Evolutionary conservation across 2,329 filamentous ascomycete species (phyloP).

Genomic region (Hortaea werneckii): DNA sequence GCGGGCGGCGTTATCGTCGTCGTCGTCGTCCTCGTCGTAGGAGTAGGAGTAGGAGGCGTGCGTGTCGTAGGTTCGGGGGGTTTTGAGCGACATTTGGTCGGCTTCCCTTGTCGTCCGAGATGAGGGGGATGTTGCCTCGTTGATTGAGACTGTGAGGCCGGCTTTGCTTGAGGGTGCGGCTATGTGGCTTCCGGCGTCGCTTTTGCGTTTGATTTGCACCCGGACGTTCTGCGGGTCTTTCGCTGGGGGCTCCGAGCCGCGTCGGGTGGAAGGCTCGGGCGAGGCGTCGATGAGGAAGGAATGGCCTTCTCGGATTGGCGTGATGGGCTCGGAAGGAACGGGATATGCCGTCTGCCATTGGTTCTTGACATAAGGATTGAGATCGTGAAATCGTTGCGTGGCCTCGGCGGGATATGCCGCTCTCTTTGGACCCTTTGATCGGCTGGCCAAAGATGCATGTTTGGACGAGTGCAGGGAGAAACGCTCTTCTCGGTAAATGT

Average conservation of each 20-base stretch:
- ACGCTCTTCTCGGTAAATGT: conserved; percentile 16
- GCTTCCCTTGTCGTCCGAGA: neutral
- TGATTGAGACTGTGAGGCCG: neutral
- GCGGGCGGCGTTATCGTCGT: conserved; percentile 6
- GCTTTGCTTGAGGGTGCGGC: neutral
- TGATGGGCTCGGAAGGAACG: neutral
- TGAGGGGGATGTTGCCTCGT: neutral
- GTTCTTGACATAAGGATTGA: conserved; percentile 6
- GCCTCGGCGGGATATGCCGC: conserved; percentile 1
- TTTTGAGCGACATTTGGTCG: neutral
- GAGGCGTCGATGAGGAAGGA: neutral
- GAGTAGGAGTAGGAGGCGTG: too few species aligned
- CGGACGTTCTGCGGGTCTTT: neutral
- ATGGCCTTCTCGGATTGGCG: neutral
- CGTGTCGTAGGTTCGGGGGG: neutral
- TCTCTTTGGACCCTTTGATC: neutral
- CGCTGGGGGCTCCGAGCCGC: neutral
- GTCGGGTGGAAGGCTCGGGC: neutral
- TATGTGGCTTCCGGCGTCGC: neutral
- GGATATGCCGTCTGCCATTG: conserved; percentile 2
- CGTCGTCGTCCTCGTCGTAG: neutral
- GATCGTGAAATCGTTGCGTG: conserved; percentile 4
- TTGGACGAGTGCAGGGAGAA: conserved; percentile 16
- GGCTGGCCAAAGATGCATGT: conserved; percentile 6
- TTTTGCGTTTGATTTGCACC: neutral